Conservation (phyloP, 495 filamentous ascomycete genomes). For the Podospora pseudocomata region DNA sequence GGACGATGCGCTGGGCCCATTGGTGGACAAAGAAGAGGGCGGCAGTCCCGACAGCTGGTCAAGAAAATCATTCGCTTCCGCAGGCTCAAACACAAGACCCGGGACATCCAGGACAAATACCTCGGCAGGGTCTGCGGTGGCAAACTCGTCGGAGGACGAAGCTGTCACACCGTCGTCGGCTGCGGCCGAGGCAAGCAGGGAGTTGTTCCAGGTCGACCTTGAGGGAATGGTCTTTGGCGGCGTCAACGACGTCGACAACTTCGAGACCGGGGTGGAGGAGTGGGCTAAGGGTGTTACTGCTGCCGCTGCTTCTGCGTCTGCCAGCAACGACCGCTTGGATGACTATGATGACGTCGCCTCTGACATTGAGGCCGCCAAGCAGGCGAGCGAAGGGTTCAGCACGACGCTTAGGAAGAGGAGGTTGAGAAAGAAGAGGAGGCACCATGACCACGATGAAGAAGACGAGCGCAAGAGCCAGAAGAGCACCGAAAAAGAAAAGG, state of each 20-base stretch:
- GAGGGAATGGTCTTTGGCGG: conserved; percentile 36
- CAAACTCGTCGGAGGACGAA: conserved; percentile 28
- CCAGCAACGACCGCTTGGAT: conserved; percentile 13
- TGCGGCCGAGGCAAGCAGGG: conserved; percentile 38
- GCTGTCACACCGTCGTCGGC: conserved; percentile 36
- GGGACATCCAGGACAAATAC: conserved; percentile 26
- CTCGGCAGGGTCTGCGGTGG: conserved; percentile 15
- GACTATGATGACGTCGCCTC: conserved; percentile 34
- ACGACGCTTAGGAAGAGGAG: conserved; percentile 50
- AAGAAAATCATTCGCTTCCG: conserved; percentile 33
- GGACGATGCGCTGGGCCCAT: conserved; percentile 69
- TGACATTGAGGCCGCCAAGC: conserved; percentile 41
- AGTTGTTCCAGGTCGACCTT: conserved; percentile 42
- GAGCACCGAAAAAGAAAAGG: conserved; percentile 12
- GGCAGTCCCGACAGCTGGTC: conserved; percentile 39
- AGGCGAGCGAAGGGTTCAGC: conserved; percentile 40
- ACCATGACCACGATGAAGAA: conserved; percentile 20
- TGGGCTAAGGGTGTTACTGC: conserved; percentile 51
- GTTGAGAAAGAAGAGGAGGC: conserved; percentile 40
- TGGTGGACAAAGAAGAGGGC: conserved; percentile 39
- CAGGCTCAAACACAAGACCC: conserved; percentile 18
- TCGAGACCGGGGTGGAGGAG: conserved; percentile 40
- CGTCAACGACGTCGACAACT: conserved; percentile 33
- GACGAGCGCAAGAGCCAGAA: conserved; percentile 16
- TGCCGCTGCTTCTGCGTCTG: conserved; percentile 22